These are phyloP conservation scores for Epipyxis sp. DNA, from an alignment of 108 stramenopile genomes.

Conservation along the genomic window DNA sequence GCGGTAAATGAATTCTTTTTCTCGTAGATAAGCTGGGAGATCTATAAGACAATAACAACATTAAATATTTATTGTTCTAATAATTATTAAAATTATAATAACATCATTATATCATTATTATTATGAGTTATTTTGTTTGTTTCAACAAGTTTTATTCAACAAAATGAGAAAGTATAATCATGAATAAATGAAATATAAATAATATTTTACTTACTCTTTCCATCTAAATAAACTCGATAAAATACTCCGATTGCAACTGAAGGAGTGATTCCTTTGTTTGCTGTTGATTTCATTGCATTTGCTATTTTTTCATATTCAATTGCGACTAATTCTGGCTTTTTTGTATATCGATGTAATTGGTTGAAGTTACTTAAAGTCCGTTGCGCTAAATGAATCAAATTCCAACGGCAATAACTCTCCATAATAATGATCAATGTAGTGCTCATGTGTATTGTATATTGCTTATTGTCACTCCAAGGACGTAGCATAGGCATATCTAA, in stretches of 20 bases:
- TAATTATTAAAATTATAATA: too few relatives aligned
- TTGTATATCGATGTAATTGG: background rate
- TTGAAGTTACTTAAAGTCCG: background rate
- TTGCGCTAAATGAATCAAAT: slow-evolving; percentile 24
- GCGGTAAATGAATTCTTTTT: slow-evolving; percentile 28
- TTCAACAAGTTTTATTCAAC: too few relatives aligned
- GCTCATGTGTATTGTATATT: slow-evolving; percentile 8
- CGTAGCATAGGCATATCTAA: background rate
- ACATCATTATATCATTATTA: too few relatives aligned
- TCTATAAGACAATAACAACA: background rate
- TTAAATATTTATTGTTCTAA: too few relatives aligned
- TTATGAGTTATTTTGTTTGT: too few relatives aligned
- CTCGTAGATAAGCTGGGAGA: slow-evolving; percentile 8
- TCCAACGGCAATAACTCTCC: background rate
- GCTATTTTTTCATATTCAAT: background rate
- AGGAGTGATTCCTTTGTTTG: background rate
- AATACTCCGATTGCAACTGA: slow-evolving; percentile 17
- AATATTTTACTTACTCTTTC: slow-evolving; percentile 19
- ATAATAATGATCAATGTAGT: background rate
- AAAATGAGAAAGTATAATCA: too few relatives aligned
- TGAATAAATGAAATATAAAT: too few relatives aligned
- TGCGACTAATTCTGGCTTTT: background rate
- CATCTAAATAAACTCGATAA: slow-evolving; percentile 10
- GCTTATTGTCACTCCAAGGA: slow-evolving; percentile 9
- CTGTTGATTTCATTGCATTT: background rate